Evolutionary conservation across 768 basidiomycete genomes (phyloP).

Genomic region (Porphyrellus cyaneotinctus): DNA sequence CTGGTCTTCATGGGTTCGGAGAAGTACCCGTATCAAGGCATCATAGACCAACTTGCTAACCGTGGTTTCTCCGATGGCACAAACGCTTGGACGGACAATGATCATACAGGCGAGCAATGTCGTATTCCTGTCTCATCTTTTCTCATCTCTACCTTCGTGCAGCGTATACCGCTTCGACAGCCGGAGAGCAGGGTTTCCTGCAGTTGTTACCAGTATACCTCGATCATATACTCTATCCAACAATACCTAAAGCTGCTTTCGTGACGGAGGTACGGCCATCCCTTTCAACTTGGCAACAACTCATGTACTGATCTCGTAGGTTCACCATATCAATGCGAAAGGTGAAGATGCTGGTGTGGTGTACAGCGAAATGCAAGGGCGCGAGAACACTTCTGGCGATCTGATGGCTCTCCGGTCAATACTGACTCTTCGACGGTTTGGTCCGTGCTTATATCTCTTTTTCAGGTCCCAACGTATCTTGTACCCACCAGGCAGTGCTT

Average conservation of each 20-base stretch:
- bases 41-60: constrained; percentile 93
- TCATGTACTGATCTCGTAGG: constrained; percentile 40
- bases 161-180: constrained; percentile 93
- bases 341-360: constrained; percentile 95
- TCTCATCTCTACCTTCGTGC: background rate
- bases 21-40: constrained; percentile 93
- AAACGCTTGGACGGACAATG: constrained; percentile 97
- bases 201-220: constrained; percentile 86
- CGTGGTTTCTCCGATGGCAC: constrained; percentile 88
- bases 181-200: constrained; percentile 88
- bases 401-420: constrained; percentile 81
- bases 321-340: constrained; percentile 91
- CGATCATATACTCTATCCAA: constrained; percentile 96
- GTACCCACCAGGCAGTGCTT: constrained; percentile 79
- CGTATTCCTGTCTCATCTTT: background rate
- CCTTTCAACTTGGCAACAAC: background rate
- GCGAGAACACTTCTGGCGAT: constrained; percentile 90
- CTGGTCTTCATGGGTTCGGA: constrained; percentile 94
- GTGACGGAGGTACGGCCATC: constrained; percentile 50
- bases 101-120: constrained; percentile 55
- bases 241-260: constrained; percentile 82
- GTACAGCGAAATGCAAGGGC: constrained; percentile 95
- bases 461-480: constrained; percentile 77
- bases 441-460: constrained; percentile 3
- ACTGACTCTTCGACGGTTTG: background rate